These are phyloP conservation scores for Fusarium compactum DNA, from an alignment of 2,329 filamentous ascomycete genomes.

Conservation along the genomic window DNA sequence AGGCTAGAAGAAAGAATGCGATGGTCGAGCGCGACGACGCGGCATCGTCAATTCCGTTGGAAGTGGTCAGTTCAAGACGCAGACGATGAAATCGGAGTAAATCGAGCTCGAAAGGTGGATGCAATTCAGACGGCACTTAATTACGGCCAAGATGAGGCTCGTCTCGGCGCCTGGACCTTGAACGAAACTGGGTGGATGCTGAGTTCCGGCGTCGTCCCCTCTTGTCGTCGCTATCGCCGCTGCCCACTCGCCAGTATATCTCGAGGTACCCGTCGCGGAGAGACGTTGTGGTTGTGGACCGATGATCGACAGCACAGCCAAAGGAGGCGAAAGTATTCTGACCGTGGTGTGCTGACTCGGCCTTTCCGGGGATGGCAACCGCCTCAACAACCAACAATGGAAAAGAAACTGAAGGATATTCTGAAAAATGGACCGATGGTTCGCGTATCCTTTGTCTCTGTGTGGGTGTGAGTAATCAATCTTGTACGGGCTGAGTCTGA, in stretches of 20 bases:
- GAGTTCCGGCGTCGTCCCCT: conserved; percentile 1
- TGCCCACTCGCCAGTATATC: conserved; percentile 4
- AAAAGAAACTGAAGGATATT: not conserved
- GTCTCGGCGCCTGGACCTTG: conserved; percentile 7
- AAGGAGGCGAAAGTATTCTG: conserved; percentile 37
- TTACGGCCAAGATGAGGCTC: conserved; percentile 5
- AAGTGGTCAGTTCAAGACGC: conserved; percentile 14
- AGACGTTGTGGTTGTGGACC: conserved; percentile 37
- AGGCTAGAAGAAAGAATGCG: conserved; percentile 41
- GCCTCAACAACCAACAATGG: not conserved
- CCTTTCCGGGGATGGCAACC: conserved; percentile 19
- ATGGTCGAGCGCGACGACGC: conserved; percentile 41
- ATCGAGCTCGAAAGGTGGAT: conserved; percentile 11
- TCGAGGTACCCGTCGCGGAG: conserved; percentile 19
- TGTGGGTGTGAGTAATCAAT: conserved; percentile 2
- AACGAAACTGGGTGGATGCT: conserved; percentile 5
- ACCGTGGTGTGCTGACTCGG: conserved; percentile 37
- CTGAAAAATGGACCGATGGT: not conserved
- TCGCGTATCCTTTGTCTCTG: conserved; percentile 2
- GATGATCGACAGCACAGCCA: conserved; percentile 41
- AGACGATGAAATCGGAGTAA: conserved; percentile 10
- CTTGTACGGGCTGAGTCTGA: conserved; percentile 2
- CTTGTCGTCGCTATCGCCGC: conserved; percentile 16
- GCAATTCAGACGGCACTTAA: not conserved
- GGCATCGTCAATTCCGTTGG: conserved; percentile 45